phyloP scores from a whole-genome alignment of 2,329 filamentous ascomycete species.

The Penicillium rolfsii region DNA sequence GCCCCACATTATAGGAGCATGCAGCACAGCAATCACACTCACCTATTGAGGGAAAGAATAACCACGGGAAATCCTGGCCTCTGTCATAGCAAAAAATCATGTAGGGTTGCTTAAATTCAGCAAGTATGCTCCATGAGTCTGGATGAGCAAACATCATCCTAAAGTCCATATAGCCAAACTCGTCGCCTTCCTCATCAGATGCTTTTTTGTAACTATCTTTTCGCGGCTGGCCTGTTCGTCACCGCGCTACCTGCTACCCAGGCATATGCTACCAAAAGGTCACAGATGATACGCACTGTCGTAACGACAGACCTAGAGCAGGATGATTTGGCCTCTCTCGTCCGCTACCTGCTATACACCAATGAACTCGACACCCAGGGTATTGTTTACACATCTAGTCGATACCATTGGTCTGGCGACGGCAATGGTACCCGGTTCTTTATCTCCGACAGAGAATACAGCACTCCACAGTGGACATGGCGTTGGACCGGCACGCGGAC shows the following conservation, averaged over 20 bases:
- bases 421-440: constrained; percentile 23
- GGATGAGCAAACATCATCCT: background rate
- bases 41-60: background rate
- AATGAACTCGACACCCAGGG: constrained; percentile 29
- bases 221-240: background rate
- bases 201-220: background rate
- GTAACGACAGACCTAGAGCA: constrained; percentile 22
- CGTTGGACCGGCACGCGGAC: constrained; percentile 20
- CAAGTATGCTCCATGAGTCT: background rate
- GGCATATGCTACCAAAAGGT: constrained; percentile 3
- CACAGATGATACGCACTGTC: constrained; percentile 13
- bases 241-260: background rate
- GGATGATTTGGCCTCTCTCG: constrained; percentile 18
- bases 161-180: background rate
- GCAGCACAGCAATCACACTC: background rate
- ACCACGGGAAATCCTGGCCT: background rate
- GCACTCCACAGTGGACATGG: constrained; percentile 5
- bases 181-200: background rate
- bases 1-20: background rate
- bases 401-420: constrained; percentile 27
- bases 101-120: background rate
- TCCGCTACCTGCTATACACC: constrained; percentile 22
- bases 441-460: constrained; percentile 7
- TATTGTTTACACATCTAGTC: constrained; percentile 26
- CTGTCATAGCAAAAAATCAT: background rate